These are phyloP conservation scores for Oenanthe sinensis DNA, from an alignment of 129 eudicot genomes.

Conservation along the genomic window DNA sequence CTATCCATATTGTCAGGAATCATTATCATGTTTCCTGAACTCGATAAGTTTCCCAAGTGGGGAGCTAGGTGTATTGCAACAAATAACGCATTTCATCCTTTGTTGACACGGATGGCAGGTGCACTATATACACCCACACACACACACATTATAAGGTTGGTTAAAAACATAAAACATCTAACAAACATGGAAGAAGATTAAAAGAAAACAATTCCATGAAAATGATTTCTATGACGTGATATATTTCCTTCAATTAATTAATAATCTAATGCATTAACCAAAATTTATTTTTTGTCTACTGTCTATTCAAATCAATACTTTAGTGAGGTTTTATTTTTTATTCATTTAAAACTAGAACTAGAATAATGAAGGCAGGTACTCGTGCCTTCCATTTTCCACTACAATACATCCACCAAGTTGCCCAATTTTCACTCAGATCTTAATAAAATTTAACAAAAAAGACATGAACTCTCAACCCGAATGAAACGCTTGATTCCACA, in stretches of 20 bases:
- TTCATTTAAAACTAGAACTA: too few relatives aligned
- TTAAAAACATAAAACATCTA: neutral
- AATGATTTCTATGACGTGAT: neutral
- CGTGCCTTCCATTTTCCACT: neutral
- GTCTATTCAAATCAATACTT: neutral
- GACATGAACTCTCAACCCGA: neutral
- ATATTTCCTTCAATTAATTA: neutral
- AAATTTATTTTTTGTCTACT: neutral
- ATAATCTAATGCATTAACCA: neutral
- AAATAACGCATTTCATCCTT: neutral
- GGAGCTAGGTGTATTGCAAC: constrained; percentile 9
- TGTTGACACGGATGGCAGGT: neutral
- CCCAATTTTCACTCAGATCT: neutral
- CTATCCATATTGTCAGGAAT: constrained; percentile 22
- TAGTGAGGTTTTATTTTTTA: neutral
- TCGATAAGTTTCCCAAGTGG: constrained; percentile 18
- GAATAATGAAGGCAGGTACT: neutral
- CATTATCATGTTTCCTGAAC: constrained; percentile 20
- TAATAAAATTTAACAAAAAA: neutral
- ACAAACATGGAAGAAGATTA: neutral
- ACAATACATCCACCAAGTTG: neutral
- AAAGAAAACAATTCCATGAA: neutral
- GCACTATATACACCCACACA: neutral
- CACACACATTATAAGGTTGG: neutral
- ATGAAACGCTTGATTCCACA: constrained; percentile 19